Conservation (phyloP, 192 early-diverging fungal species). For the Tieghemiomyces parasiticus region DNA sequence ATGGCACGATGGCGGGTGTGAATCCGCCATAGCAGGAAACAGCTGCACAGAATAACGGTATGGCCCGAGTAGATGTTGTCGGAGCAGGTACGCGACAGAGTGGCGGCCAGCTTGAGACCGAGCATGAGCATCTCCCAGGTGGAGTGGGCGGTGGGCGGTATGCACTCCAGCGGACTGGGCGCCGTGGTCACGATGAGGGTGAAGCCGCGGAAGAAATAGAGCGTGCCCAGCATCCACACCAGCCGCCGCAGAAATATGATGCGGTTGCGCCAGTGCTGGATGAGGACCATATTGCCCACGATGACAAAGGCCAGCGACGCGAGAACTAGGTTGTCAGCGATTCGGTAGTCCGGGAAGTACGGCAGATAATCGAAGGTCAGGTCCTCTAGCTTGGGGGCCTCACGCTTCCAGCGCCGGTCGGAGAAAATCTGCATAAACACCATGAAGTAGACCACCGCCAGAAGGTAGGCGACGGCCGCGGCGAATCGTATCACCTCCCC, state of each 20-base stretch:
- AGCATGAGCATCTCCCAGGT: conserved; percentile 27
- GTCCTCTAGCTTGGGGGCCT: conserved; percentile 25
- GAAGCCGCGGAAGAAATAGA: conserved; percentile 38
- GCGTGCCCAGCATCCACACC: conserved; percentile 31
- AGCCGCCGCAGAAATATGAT: conserved; percentile 34
- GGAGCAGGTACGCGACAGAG: conserved; percentile 33
- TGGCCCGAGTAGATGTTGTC: conserved; percentile 53
- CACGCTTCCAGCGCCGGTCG: conserved; percentile 25
- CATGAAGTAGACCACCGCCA: conserved; percentile 29
- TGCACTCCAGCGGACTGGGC: conserved; percentile 31
- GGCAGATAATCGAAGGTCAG: conserved; percentile 32
- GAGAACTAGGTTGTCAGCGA: conserved; percentile 35
- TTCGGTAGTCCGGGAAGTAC: conserved; percentile 21
- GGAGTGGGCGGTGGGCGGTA: conserved; percentile 21
- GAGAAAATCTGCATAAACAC: conserved; percentile 31
- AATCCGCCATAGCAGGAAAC: conserved; percentile 35
- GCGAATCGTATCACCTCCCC: conserved; percentile 18
- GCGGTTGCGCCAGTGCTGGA: conserved; percentile 31
- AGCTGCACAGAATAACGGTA: conserved; percentile 34
- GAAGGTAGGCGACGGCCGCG: conserved; percentile 19
- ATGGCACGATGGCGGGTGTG: conserved; percentile 30
- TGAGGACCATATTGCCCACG: conserved; percentile 21
- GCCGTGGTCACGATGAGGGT: conserved; percentile 39
- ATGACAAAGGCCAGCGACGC: conserved; percentile 27
- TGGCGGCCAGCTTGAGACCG: conserved; percentile 29